Evolutionary conservation across 306 rosid genomes (phyloP).

Genomic region (Prosopis cineraria): DNA sequence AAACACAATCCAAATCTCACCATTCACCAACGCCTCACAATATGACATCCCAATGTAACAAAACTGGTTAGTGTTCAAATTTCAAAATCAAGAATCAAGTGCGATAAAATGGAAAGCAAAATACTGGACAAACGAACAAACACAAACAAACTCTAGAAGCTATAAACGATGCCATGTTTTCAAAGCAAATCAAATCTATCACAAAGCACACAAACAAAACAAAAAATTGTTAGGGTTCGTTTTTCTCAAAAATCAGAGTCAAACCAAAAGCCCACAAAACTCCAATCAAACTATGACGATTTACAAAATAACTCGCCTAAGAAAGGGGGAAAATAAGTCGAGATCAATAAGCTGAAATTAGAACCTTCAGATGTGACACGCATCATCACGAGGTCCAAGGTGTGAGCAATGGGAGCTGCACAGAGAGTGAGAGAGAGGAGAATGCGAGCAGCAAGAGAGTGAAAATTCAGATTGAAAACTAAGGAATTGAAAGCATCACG

Average conservation of each 20-base stretch:
- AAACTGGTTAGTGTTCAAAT: neutral
- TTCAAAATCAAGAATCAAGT: neutral
- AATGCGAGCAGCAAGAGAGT: conserved; percentile 40
- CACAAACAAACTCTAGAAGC: neutral
- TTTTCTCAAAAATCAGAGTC: neutral
- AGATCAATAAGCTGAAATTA: neutral
- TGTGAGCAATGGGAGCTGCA: conserved; percentile 12
- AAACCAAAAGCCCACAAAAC: neutral
- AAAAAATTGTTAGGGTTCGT: neutral
- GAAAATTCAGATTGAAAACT: conserved; percentile 62
- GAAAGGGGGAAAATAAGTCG: neutral
- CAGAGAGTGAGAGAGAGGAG: conserved; percentile 17
- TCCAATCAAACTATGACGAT: neutral
- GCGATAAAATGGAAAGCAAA: neutral
- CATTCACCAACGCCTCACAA: neutral
- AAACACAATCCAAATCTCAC: neutral
- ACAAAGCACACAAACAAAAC: neutral
- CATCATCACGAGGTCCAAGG: conserved; percentile 51
- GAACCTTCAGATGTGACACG: conserved; percentile 50
- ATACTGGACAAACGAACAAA: neutral
- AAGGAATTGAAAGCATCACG: conserved; percentile 40
- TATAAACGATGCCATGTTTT: neutral
- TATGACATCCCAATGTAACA: neutral
- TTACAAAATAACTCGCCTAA: neutral
- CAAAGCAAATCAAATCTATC: neutral